Conservation (phyloP, 169 alveolate genomes). For the Eimeria maxima region DNA sequence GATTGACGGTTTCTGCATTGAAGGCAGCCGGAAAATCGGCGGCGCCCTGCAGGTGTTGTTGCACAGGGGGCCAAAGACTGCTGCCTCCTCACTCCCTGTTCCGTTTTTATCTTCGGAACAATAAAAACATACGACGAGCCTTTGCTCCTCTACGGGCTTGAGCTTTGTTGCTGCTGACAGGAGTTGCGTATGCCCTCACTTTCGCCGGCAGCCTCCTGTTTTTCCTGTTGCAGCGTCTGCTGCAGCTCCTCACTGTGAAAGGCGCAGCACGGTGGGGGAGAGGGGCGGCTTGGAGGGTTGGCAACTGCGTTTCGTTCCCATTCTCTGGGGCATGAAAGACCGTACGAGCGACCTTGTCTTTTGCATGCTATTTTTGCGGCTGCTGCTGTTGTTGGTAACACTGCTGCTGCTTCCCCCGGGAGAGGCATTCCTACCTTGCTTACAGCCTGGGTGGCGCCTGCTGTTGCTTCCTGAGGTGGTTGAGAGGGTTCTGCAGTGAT, state of each 20-base stretch:
- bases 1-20: too few species aligned
- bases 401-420: not conserved
- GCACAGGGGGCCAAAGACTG: too few species aligned
- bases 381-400: not conserved
- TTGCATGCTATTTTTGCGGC: not conserved
- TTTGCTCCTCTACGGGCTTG: too few species aligned
- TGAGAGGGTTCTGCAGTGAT: not conserved
- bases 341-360: not conserved
- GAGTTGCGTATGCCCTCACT: too few species aligned
- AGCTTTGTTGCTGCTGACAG: too few species aligned
- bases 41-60: too few species aligned
- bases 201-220: too few species aligned
- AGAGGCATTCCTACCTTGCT: not conserved
- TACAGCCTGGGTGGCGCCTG: not conserved
- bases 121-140: too few species aligned
- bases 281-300: constrained; percentile 18
- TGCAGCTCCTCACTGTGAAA: not conserved
- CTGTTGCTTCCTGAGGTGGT: too few species aligned
- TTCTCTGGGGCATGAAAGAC: constrained; percentile 28
- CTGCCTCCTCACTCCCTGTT: too few species aligned
- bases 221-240: not conserved
- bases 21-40: too few species aligned
- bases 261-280: not conserved
- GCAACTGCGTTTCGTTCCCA: constrained; percentile 59
- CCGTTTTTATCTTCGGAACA: too few species aligned